Conservation (phyloP, 2,329 filamentous ascomycete species). For the Nannizziopsis barbatae region DNA sequence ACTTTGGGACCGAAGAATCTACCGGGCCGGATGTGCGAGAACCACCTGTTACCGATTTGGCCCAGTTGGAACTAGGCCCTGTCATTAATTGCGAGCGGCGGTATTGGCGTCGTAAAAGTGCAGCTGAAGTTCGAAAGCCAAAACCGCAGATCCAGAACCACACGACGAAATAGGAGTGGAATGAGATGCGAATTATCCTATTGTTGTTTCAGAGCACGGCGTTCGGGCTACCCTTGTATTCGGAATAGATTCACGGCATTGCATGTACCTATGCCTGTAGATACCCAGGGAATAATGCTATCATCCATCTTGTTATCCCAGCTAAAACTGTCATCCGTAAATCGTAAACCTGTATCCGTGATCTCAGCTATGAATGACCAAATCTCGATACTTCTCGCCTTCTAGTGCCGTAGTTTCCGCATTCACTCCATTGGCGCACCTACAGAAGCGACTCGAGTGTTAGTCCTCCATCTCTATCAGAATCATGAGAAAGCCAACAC, state of each 20-base stretch:
- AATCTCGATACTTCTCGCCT: conserved; percentile 1
- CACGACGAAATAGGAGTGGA: neutral
- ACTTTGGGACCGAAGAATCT: conserved; percentile 19
- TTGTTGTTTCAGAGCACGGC: neutral
- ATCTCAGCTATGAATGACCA: neutral
- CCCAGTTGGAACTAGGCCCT: conserved; percentile 35
- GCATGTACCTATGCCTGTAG: conserved; percentile 3
- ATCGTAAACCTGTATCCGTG: neutral
- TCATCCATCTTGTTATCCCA: neutral
- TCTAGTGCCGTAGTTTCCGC: conserved; percentile 55
- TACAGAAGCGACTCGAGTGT: conserved; percentile 12
- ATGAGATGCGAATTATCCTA: neutral
- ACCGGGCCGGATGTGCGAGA: conserved; percentile 5
- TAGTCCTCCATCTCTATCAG: neutral
- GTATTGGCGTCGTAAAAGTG: conserved; percentile 32
- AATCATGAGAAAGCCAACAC: conserved; percentile 19
- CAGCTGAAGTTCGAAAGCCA: neutral
- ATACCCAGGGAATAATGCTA: conserved; percentile 3
- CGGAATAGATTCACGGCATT: neutral
- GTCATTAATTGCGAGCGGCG: conserved; percentile 51
- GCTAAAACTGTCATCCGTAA: neutral
- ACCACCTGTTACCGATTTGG: neutral
- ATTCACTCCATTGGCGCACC: conserved; percentile 43
- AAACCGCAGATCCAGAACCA: neutral
- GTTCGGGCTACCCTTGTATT: neutral